Evolutionary conservation across 495 filamentous ascomycete species (phyloP), one percentile per base, ranked within the genome.

Genomic region (Aspergillus taichungensis): DNA sequence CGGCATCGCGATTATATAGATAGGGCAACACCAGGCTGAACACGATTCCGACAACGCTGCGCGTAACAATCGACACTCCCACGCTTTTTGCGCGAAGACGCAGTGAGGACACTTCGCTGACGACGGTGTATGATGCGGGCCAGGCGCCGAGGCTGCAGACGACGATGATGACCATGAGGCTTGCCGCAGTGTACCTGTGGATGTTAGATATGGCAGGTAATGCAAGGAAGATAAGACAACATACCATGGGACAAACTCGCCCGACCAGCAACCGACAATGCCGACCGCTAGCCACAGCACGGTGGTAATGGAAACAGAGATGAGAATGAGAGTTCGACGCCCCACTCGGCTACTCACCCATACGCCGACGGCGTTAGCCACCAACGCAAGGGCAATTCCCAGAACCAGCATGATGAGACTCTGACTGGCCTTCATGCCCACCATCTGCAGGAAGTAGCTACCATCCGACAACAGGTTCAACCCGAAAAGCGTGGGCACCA

Each of bases 41-140:
- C 0, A 60, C 48, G 0, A 51, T 57, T 4, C 50, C 60, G 0
- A 56, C 45, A 7, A 63, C 32, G 2, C 61, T 54, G 9, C 51
- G 57, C 0, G 51, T 45, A 6, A 68, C 56, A 54, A 61, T 64
- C 3, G 61, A 60, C 32, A 68, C 46, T 7, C 62, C 64, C 35
- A 64, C 61, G 0, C 57, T 43, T 36, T 66, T 66, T 11, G 59
- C 57, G 6, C 64, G 61, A 0, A 68, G 51, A 31, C 53, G 51
- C 0, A 68, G 51, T 1, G 62, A 61, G 0, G 64, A 68, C 0
- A 61, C 46, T 40, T 68, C 64, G 1, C 54, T 56, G 1, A 52
- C 52, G 14, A 68, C 52, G 7, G 57, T 61, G 37, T 68, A 61
- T 0, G 63, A 59, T 3, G 61, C 63, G 2, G 63, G 63, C 65